Evolutionary conservation across 306 rosid genomes (phyloP), one percentile per base, ranked within the genome.

Genomic region (Ceratonia siliqua): DNA sequence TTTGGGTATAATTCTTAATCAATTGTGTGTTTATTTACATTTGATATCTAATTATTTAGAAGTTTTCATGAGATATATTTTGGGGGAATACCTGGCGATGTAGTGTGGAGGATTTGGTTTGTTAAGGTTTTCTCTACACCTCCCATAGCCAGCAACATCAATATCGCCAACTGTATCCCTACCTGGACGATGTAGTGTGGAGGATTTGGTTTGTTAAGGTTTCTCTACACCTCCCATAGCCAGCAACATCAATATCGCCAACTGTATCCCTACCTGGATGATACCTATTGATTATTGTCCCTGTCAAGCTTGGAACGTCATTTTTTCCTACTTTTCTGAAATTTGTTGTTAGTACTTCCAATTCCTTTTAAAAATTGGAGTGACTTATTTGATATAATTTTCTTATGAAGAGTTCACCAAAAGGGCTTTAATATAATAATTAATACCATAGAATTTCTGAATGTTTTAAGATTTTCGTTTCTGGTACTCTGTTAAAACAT

Each of bases 131-230:
- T n/a, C 83, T 74, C 75, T 62, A 4, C 84, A 79, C 65, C 64
- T 83, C 84, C 83, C 85, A 82, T 82, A 68, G 27, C 85, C 89
- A 82, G 90, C 84, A 27, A 83, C 24, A 86, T 64, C 6, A 10
- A 22, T 27, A 10, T 20, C 21, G 14, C 70, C 83, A 78, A 72
- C 82, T 73, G 72, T 63, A 57, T 83, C 84, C 75, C 48, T 46
- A 72, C 22, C 73, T 28, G 49, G 86, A 72, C n/a, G 15, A 11
- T 41, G 46, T 83, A 71, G 70, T 78, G 83, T 76, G 52, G 82
- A 68, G 74, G 52, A 70, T 73, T 49, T 59, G 22, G 2, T 35
- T 43, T 33, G 14, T 6, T 17, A 58, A 25, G 17, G 67, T 79
- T 82, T 65, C 83, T 74, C 75, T 62, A 4, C 84, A 79, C 65